Evolutionary conservation across 805 yeast genomes (phyloP).

Genomic region (Pichia nanzhaoensis): DNA sequence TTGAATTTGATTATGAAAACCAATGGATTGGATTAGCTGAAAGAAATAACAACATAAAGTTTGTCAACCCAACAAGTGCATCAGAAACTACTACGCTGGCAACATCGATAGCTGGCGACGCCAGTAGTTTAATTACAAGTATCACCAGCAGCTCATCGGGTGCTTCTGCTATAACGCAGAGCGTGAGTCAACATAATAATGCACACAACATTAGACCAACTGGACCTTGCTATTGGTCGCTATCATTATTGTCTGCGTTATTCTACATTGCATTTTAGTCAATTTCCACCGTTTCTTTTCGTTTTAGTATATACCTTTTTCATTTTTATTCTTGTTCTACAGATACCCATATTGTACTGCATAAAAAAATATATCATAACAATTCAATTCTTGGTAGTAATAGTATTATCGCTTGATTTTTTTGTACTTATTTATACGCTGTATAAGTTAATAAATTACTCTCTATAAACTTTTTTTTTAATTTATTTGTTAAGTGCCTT

Average conservation of each 20-base stretch:
- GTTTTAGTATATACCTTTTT: too few species aligned
- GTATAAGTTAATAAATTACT: too few species aligned
- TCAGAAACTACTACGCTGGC: conserved; percentile 2
- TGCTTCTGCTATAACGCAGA: neutral
- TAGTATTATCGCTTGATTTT: too few species aligned
- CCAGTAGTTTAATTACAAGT: neutral
- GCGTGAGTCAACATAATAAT: neutral
- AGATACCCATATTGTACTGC: too few species aligned
- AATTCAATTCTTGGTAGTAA: too few species aligned
- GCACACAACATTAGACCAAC: neutral
- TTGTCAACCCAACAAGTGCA: conserved; percentile 14
- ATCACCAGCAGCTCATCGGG: conserved; percentile 1
- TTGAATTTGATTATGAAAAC: conserved; percentile 50
- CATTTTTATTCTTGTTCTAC: too few species aligned
- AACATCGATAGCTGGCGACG: neutral
- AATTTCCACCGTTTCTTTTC: too few species aligned
- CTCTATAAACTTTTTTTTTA: too few species aligned
- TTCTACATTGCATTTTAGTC: too few species aligned
- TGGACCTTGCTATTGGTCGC: neutral
- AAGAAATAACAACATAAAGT: conserved; percentile 28
- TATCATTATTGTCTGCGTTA: neutral
- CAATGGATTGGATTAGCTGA: conserved; percentile 48
- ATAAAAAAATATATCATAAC: too few species aligned
- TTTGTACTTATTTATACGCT: too few species aligned
- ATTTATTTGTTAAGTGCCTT: neutral